Base-by-base conservation (phyloP, 192 early-diverging fungal genomes). In the Mortierella hygrophila region DNA sequence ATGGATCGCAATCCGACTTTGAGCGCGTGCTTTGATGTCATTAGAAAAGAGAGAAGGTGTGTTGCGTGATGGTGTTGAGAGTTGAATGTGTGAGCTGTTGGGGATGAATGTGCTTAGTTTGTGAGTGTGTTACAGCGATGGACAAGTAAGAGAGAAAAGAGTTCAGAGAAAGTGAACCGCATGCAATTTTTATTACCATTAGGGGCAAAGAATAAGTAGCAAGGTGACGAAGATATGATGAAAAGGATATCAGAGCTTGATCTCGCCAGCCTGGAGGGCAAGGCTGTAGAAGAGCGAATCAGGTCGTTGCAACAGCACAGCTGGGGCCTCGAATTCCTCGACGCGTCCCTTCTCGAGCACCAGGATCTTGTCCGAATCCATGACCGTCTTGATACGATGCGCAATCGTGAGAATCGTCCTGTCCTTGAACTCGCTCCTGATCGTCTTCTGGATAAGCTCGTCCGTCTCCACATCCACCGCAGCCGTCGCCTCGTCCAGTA, bases 341-440 rank as follows among this genome's bases (percentile, higher is more conserved):
- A 85, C 83, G 18, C 90, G 77, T 4, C 97, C 97, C 41, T 93
- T 89, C 81, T 96, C 95, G 75, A 88, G 37, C 1, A 97, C 96
- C n/a, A 97, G 65, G 20, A 98, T 94, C 38, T 92, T 88, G 87
- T 98, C 97, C 74, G 96, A 97, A 74, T 94, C 95, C 73, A 95
- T 95, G 16, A 98, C 93, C 0, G 97, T 97, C 80, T 93, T 92
- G 70, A 97, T 77, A n/a, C 97, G 93, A 84, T 99, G 98, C 9
- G 98, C 98, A 85, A 99, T 97, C 75, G 94, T 95, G 47, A 99
- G 80, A 47, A 99, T 87, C 3, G 98, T 99, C 23, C 92, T 89
- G 65, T 94, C 89, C 29, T 89, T 90, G 88, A 97, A 96, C 76
- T 93, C 90, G 16, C 92, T 90, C 41, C 94, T 90, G 70, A 99